Percentiles rank a stretch among this genome's conserved stretches.
phyloP scores from a whole-genome alignment of 2,329 filamentous ascomycete genomes.

The Basipetospora chlamydospora region DNA sequence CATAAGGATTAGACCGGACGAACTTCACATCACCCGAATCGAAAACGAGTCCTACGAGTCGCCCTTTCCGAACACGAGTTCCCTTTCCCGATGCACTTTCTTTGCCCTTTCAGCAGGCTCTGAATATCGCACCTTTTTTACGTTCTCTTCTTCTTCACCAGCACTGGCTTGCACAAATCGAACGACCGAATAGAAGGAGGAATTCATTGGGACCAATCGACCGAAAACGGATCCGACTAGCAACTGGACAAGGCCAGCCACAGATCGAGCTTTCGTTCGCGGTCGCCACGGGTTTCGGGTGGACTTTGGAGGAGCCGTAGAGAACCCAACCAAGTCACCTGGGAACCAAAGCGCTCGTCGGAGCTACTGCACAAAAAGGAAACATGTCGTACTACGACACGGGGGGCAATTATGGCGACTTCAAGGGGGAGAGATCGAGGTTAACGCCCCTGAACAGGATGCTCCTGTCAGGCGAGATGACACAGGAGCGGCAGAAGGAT shows the following conservation, averaged over 20 bases:
- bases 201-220: too few species aligned
- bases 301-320: background rate
- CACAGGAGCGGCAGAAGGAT: conserved; percentile 54
- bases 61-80: too few species aligned
- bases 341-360: background rate
- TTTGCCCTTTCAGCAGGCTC: conserved; percentile 37
- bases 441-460: conserved; percentile 73
- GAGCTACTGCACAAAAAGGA: too few species aligned
- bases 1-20: too few species aligned
- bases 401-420: conserved; percentile 8
- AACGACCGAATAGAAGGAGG: background rate
- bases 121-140: conserved; percentile 25
- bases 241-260: too few species aligned
- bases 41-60: too few species aligned
- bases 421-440: conserved; percentile 52
- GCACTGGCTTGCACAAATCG: conserved; percentile 1
- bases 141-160: background rate
- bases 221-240: too few species aligned
- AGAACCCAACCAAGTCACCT: too few species aligned
- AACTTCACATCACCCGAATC: too few species aligned
- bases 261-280: too few species aligned
- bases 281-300: too few species aligned
- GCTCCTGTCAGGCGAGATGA: conserved; percentile 73
- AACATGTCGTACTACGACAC: conserved; percentile 14
- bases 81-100: conserved; percentile 7